These are phyloP conservation scores for Candolleomyces aberdarensis DNA, from an alignment of 768 basidiomycete genomes.

Conservation along the genomic window DNA sequence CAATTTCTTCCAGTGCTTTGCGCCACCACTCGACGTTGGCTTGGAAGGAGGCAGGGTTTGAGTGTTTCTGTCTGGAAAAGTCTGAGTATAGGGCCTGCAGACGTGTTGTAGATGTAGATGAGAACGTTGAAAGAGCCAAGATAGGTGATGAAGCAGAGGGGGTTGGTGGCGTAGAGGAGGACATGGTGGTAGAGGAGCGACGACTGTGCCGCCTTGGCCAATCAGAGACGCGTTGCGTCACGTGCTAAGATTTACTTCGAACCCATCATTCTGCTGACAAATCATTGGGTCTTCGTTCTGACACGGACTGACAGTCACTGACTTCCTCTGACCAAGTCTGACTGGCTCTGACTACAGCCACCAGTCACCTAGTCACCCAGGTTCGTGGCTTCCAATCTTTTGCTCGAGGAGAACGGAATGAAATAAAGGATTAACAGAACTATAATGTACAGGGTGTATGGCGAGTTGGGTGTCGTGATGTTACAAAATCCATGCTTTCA, in stretches of 20 bases:
- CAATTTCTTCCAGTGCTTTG: conserved; percentile 55
- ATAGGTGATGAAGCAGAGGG: conserved; percentile 3
- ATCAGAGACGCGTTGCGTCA: not conserved
- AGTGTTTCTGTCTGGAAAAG: conserved; percentile 76
- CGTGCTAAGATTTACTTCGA: not conserved
- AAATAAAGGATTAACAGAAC: no score
- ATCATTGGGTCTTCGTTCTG: no score
- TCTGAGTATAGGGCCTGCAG: conserved; percentile 86
- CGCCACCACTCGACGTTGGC: conserved; percentile 91
- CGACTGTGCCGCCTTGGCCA: not conserved
- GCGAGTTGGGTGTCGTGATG: no score
- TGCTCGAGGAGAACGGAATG: no score
- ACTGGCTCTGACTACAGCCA: no score
- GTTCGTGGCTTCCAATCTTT: no score
- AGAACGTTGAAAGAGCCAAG: conserved; percentile 32
- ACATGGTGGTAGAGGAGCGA: conserved; percentile 6
- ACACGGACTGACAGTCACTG: no score
- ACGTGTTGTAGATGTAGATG: conserved; percentile 47
- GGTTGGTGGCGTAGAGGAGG: conserved; percentile 5
- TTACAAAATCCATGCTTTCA: no score
- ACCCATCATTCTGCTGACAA: no score
- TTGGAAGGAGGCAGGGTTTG: conserved; percentile 79
- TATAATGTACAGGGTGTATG: no score
- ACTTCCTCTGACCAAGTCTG: no score
- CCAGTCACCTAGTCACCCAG: no score